Evolutionary conservation across 164 flowering plant genomes (phyloP), one percentile per base, ranked within the genome.

Genomic region (Stephania japonica): DNA sequence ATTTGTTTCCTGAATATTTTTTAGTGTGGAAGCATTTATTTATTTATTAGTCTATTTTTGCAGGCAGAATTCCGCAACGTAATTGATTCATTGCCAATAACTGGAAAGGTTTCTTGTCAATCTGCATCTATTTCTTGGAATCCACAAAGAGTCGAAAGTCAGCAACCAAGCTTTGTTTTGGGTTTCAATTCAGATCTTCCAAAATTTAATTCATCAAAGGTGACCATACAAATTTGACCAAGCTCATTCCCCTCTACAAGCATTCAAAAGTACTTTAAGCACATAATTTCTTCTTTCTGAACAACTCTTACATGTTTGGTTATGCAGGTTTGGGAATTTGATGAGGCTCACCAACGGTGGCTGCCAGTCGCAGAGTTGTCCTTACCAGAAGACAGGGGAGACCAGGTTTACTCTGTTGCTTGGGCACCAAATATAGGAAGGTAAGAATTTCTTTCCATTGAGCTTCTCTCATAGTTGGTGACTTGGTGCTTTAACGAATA

Each of bases 401-500:
- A 89, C 86, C 87, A 76, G 61, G 97, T 93, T 64, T 83, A 78
- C 86, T 78, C 91, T 67, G 88, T 90, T 79, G 90, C 97, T 65
- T 96, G 99, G 99, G 97, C 98, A 69, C 91, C 97, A 70, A 93
- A 93, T 75, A 89, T 91, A 78, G 97, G 99, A 78, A 86, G 99
- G 99, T 92, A 80, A 50, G 64, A n/a, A 21, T 47, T 18, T 21
- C 19, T 44, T 21, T 25, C 59, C 18, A 70, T 41, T 49, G 72
- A 70, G 21, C 6, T 49, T 70, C n/a, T 21, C 19, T 56, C 23
- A 56, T 18, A 56, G n/a, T 56, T 56, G 18, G 0, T 56, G 63
- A 56, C 3, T 56, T 56, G 18, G 0, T 56, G 63, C 24, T 18
- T 18, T 56, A 56, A 16, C 18, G 63, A 5, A 19, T 18, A 56